Percentiles rank a stretch among this genome's conserved stretches.
Conservation (phyloP, 2,329 filamentous ascomycete species). For the Aureobasidium leucospermi region DNA sequence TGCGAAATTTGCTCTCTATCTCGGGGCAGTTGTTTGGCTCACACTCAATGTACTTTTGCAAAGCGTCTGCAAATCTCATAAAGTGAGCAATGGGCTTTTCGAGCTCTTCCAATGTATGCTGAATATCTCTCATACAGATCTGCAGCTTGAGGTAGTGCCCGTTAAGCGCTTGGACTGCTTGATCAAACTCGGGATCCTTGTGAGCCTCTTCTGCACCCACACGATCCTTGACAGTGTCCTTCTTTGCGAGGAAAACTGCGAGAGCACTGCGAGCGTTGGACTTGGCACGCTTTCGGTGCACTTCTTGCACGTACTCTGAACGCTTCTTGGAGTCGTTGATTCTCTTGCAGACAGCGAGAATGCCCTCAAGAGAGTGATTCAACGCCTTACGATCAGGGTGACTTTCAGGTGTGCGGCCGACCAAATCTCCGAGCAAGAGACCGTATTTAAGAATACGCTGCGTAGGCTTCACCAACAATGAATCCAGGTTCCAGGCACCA, state of each 20-base stretch:
- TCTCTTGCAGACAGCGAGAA: constrained; percentile 52
- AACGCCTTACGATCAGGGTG: constrained; percentile 73
- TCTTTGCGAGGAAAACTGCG: constrained; percentile 79
- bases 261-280: constrained; percentile 79
- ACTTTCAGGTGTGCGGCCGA: constrained; percentile 69
- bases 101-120: constrained; percentile 79
- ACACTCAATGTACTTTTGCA: constrained; percentile 72
- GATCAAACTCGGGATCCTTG: constrained; percentile 75
- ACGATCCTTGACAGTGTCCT: constrained; percentile 73
- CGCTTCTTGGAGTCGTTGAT: constrained; percentile 97
- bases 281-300: constrained; percentile 77
- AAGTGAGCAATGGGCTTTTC: constrained; percentile 75
- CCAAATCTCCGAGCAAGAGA: constrained; percentile 70
- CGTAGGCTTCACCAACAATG: constrained; percentile 93
- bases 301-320: constrained; percentile 84
- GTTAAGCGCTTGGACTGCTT: constrained; percentile 76
- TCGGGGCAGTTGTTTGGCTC: constrained; percentile 68
- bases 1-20: constrained; percentile 88
- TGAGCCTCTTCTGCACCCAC: constrained; percentile 57
- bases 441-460: constrained; percentile 93
- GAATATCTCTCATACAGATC: constrained; percentile 87
- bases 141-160: constrained; percentile 90
- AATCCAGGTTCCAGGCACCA: constrained; percentile 88
- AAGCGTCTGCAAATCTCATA: constrained; percentile 68
- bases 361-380: constrained; percentile 64